Evolutionary conservation across 192 early-diverging fungal species (phyloP), one percentile per base, ranked within the genome.

Genomic region (Coemansia sp.): DNA sequence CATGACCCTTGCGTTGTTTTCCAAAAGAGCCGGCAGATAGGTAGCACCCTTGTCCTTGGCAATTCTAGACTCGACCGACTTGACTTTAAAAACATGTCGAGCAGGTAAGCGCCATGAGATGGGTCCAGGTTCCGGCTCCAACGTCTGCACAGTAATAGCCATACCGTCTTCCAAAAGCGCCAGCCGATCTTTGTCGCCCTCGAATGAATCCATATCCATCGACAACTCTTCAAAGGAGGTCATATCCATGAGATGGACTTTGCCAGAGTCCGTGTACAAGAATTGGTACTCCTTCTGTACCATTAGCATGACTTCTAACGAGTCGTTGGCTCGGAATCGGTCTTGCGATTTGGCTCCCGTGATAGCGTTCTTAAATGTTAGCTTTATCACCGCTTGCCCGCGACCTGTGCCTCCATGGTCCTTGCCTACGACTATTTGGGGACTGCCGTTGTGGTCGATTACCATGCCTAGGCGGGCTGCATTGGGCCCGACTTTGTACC

Each of bases 191-290:
- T 76, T 74, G 18, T 72, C 85, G 69, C 91, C 92, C 76, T 91
- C 89, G 55, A 93, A 78, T 8, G 86, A 71, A 15, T 80, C 74
- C 27, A 83, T 60, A 0, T 81, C 66, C 57, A 95, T 78, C 22
- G 88, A 82, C 50, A 91, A 78, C 75, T 92, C 90, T 68, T 95
- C 93, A 76, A 87, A 93, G 1, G 86, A 87, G 49, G 89, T 83
- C 60, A 86, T 86, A 62, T 96, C 82, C 64, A 94, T 81, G 43
- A 93, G 64, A 71, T 95, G 88, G 18, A 91, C 60, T 53, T 87
- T 81, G 10, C 78, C 69, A 46, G 87, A 89, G 47, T 86, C 89
- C 24, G 75, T 70, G 72, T 96, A 96, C 9, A 96, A 86, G 66
- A 82, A 94, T 82, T 92, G 89, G 73, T 89, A 90, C 44, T 78